Percentiles rank a stretch among this genome's conserved stretches.
phyloP scores from a whole-genome alignment of 805 yeast genomes.

The Saccharomycopsis oosterbeekiorum region DNA sequence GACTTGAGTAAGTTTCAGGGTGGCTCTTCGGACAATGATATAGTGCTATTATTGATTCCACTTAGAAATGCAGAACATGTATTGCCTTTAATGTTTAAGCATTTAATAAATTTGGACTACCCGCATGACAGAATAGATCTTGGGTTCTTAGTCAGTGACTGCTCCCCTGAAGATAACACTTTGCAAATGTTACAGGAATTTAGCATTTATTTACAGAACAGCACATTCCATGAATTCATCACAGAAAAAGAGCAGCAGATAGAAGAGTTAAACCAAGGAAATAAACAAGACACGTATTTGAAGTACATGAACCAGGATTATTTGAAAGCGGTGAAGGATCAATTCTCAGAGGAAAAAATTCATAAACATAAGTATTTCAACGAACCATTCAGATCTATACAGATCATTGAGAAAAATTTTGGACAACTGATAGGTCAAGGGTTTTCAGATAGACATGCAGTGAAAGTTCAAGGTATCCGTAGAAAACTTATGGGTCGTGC shows the following conservation, averaged over 20 bases:
- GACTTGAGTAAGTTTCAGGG: slow-evolving; percentile 8
- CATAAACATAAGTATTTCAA: slow-evolving; percentile 42
- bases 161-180: slow-evolving; percentile 45
- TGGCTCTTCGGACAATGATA: slow-evolving; percentile 7
- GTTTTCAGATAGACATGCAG: slow-evolving; percentile 74
- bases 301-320: slow-evolving; percentile 62
- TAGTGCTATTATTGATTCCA: slow-evolving; percentile 60
- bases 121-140: slow-evolving; percentile 72
- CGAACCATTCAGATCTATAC: slow-evolving; percentile 52
- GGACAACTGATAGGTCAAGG: slow-evolving; percentile 84
- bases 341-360: slow-evolving; percentile 42
- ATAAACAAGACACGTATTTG: slow-evolving; percentile 44
- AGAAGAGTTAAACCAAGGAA: slow-evolving; percentile 5
- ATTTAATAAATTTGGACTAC: slow-evolving; percentile 78
- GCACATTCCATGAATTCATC: slow-evolving; percentile 45
- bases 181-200: slow-evolving; percentile 47
- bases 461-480: slow-evolving; percentile 76
- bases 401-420: slow-evolving; percentile 73
- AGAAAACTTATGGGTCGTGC: slow-evolving; percentile 82
- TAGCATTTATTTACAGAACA: slow-evolving; percentile 60
- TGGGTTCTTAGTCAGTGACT: slow-evolving; percentile 73
- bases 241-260: slow-evolving; percentile 31
- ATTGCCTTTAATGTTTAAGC: slow-evolving; percentile 73
- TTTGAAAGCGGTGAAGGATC: slow-evolving; percentile 42
- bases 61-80: slow-evolving; percentile 70